These are phyloP conservation scores for Monosporascus sp. DNA, from an alignment of 2,329 filamentous ascomycete genomes.

Conservation along the genomic window DNA sequence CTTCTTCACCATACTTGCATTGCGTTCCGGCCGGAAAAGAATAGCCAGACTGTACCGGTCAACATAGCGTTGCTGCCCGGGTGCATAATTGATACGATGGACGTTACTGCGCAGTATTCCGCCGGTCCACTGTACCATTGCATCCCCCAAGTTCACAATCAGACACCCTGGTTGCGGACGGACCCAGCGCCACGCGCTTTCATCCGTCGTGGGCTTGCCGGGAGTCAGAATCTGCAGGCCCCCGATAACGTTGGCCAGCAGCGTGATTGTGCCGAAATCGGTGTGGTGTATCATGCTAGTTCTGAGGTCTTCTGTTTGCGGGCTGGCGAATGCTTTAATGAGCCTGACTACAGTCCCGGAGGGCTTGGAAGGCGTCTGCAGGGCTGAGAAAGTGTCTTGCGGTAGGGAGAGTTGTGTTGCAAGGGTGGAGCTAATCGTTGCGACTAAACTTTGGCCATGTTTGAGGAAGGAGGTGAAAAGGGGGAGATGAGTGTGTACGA, in stretches of 20 bases:
- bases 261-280: slow-evolving; percentile 31
- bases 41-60: slow-evolving; percentile 12
- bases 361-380: slow-evolving; percentile 17
- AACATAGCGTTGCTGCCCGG: slow-evolving; percentile 16
- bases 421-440: slow-evolving; percentile 11
- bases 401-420: slow-evolving; percentile 20
- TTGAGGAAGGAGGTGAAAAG: slow-evolving; percentile 10
- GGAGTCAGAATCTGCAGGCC: slow-evolving; percentile 30
- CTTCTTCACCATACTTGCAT: slow-evolving; percentile 9
- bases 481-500: slow-evolving; percentile 1
- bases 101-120: slow-evolving; percentile 20
- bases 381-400: slow-evolving; percentile 17
- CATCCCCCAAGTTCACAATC: slow-evolving; percentile 18
- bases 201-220: slow-evolving; percentile 6
- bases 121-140: slow-evolving; percentile 19
- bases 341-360: slow-evolving; percentile 20
- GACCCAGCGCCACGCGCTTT: slow-evolving; percentile 16
- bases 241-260: slow-evolving; percentile 30
- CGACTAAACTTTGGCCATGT: slow-evolving; percentile 9
- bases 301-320: slow-evolving; percentile 9
- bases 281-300: slow-evolving; percentile 28
- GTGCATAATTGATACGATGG: slow-evolving; percentile 15
- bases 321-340: slow-evolving; percentile 13
- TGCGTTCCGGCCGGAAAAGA: slow-evolving; percentile 8
- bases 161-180: slow-evolving; percentile 16